Conservation (phyloP, 2,329 filamentous ascomycete species). For the Colletotrichum orchidophilum region DNA sequence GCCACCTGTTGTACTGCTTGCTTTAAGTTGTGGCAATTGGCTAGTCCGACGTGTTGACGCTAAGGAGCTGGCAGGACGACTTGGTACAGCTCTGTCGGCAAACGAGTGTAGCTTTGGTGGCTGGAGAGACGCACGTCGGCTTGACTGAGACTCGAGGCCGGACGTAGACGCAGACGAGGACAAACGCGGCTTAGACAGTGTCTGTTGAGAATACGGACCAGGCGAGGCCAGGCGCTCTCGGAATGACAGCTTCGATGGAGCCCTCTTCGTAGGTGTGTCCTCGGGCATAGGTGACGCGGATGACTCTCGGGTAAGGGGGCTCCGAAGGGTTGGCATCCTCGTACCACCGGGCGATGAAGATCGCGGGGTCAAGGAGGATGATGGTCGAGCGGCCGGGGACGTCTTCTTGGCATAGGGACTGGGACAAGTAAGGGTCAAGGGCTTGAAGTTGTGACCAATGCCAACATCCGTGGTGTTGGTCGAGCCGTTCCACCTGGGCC, state of each 20-base stretch:
- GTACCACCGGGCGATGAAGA: conserved; percentile 50
- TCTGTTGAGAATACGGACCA: conserved; percentile 57
- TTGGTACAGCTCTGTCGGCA: conserved; percentile 41
- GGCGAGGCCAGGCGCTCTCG: conserved; percentile 62
- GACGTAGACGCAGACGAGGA: conserved; percentile 55
- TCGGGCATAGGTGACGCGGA: conserved; percentile 60
- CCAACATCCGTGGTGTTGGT: conserved; percentile 71
- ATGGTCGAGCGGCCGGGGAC: conserved; percentile 51
- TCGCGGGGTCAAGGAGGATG: conserved; percentile 52
- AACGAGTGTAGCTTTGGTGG: conserved; percentile 49
- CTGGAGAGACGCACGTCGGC: conserved; percentile 64
- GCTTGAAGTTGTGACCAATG: conserved; percentile 74
- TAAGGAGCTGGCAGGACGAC: conserved; percentile 66
- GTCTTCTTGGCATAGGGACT: conserved; percentile 63
- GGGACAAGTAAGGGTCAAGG: conserved; percentile 67
- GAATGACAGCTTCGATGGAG: conserved; percentile 59
- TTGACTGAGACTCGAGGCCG: conserved; percentile 43
- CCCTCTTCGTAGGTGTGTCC: conserved; percentile 55
- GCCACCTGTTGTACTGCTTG: conserved; percentile 49
- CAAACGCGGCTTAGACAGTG: conserved; percentile 55
- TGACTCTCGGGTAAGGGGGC: conserved; percentile 54
- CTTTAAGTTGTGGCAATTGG: conserved; percentile 60
- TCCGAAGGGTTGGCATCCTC: conserved; percentile 59
- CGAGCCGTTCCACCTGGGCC: conserved; percentile 78
- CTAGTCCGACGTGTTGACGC: conserved; percentile 61